Evolutionary conservation across 495 filamentous ascomycete species (phyloP).

Genomic region (Mycothermus thermophilus): DNA sequence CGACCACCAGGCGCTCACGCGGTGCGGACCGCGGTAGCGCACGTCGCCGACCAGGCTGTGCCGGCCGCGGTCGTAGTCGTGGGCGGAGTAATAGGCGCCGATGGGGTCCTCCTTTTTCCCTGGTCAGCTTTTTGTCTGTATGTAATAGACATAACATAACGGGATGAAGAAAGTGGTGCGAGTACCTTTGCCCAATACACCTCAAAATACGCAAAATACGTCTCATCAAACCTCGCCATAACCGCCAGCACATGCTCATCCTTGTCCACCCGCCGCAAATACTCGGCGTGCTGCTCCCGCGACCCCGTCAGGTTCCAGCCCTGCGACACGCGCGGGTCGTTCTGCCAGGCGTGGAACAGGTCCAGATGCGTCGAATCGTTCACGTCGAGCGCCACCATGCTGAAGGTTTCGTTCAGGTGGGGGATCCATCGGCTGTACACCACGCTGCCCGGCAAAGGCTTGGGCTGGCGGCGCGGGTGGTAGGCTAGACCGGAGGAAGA

Average conservation of each 20-base stretch:
- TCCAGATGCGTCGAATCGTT: conserved; percentile 38
- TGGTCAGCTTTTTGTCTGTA: no score
- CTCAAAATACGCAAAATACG: conserved; percentile 53
- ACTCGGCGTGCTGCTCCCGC: conserved; percentile 47
- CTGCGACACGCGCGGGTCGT: conserved; percentile 54
- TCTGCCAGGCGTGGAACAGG: conserved; percentile 56
- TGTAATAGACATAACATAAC: conserved; percentile 1
- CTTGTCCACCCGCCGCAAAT: conserved; percentile 43
- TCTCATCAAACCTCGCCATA: conserved; percentile 47
- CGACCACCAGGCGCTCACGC: conserved; percentile 56
- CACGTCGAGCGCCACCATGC: conserved; percentile 48
- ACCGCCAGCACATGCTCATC: conserved; percentile 50
- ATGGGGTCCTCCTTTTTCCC: conserved; percentile 59
- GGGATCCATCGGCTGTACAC: conserved; percentile 57
- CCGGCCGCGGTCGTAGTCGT: conserved; percentile 51
- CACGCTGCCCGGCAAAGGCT: conserved; percentile 46
- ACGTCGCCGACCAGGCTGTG: conserved; percentile 55
- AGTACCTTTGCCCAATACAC: conserved; percentile 61
- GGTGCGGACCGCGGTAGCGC: conserved; percentile 47
- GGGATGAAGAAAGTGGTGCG: no score
- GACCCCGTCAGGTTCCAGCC: conserved; percentile 57
- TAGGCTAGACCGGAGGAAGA: no score
- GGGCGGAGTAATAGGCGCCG: conserved; percentile 49
- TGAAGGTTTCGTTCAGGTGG: conserved; percentile 51
- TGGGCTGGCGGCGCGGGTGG: conserved; percentile 47